phyloP scores from a whole-genome alignment of 1,284 basidiomycete species.

The Leccinum pseudoinsigne region DNA sequence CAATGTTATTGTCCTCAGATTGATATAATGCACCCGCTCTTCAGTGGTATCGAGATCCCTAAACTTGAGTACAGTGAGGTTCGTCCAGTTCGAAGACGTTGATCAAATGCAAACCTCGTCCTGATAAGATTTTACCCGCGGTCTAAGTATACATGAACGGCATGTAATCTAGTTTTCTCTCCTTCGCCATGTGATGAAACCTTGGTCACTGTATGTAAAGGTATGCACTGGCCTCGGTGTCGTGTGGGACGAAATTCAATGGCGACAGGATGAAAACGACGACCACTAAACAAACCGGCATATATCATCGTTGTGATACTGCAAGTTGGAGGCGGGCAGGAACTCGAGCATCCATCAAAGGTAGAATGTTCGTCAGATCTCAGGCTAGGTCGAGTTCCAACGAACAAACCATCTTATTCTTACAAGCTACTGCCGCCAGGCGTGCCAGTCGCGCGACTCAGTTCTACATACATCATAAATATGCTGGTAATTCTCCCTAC shows the following conservation, averaged over 20 bases:
- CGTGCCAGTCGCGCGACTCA: background rate
- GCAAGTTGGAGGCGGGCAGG: background rate
- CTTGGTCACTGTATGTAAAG: background rate
- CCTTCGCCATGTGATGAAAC: background rate
- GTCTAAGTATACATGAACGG: too few relatives aligned
- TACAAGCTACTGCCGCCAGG: background rate
- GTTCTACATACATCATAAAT: conserved; percentile 7
- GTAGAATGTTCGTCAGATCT: background rate
- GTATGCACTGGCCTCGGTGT: background rate
- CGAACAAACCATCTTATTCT: background rate
- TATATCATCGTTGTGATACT: background rate
- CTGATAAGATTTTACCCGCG: background rate
- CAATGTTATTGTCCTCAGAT: background rate
- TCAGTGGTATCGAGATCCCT: background rate
- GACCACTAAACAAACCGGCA: background rate
- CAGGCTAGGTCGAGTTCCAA: background rate
- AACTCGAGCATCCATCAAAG: background rate
- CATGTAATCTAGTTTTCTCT: background rate
- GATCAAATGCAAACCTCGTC: background rate
- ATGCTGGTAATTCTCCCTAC: conserved; percentile 13
- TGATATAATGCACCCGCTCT: background rate
- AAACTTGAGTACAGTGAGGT: background rate
- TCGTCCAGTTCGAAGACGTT: background rate
- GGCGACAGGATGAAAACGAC: background rate
- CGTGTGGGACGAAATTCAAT: background rate